Conservation (phyloP, 225 moss, liverwort and hornwort species). For the Marchantia paleacea region DNA sequence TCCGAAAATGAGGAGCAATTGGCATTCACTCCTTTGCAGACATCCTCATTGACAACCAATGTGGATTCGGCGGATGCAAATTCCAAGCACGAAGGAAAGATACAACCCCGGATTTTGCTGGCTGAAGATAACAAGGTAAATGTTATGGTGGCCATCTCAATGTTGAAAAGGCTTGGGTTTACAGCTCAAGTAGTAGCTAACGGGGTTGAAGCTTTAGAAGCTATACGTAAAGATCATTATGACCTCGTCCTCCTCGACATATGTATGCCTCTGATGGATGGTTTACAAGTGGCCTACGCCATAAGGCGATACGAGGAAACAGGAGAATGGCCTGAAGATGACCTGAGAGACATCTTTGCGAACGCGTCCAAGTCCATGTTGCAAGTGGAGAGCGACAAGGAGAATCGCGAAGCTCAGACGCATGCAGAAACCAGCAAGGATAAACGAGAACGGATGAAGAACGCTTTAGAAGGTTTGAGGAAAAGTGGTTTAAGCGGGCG, state of each 20-base stretch:
- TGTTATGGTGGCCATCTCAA: constrained; percentile 38
- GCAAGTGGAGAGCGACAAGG: constrained; percentile 11
- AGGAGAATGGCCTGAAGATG: constrained; percentile 30
- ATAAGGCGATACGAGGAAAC: constrained; percentile 33
- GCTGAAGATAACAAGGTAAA: constrained; percentile 40
- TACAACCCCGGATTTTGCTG: constrained; percentile 21
- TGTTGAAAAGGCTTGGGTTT: constrained; percentile 34
- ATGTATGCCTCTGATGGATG: constrained; percentile 43
- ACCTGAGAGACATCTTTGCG: constrained; percentile 15
- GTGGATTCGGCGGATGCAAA: background rate
- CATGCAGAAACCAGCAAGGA: constrained; percentile 10
- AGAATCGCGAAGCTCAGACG: background rate
- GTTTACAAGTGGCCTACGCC: constrained; percentile 28
- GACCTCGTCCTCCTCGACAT: constrained; percentile 31
- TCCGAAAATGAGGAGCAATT: background rate
- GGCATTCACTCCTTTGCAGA: background rate
- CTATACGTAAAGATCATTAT: constrained; percentile 28
- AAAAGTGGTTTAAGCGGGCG: constrained; percentile 7
- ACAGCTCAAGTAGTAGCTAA: constrained; percentile 33
- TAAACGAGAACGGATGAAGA: constrained; percentile 9
- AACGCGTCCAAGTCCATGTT: constrained; percentile 12
- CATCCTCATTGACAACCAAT: background rate
- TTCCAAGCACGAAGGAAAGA: background rate
- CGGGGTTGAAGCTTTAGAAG: constrained; percentile 33
- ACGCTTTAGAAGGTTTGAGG: constrained; percentile 20